A percentile compares a stretch with the other conserved stretches of the same genome.
phyloP scores from a whole-genome alignment of 2,329 filamentous ascomycete genomes.

The Calycina herbarum region DNA sequence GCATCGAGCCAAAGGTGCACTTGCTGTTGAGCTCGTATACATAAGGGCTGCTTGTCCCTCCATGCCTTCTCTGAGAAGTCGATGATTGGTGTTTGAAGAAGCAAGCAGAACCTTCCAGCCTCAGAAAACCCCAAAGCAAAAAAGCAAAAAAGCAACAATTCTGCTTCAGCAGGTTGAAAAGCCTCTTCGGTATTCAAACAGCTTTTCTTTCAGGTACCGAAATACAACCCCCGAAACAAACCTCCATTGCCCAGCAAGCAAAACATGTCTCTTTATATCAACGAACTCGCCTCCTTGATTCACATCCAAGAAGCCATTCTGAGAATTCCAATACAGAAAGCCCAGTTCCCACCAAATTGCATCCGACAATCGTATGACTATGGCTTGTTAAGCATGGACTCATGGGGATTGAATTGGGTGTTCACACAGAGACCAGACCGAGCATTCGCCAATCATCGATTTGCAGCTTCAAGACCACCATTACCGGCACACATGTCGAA shows the following conservation, averaged over 20 bases:
- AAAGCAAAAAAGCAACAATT: neutral
- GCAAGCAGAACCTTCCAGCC: neutral
- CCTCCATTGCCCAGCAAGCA: neutral
- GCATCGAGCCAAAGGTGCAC: neutral
- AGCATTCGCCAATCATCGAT: slow-evolving; percentile 2
- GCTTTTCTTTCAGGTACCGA: neutral
- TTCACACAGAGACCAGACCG: slow-evolving; percentile 3
- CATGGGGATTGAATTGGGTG: slow-evolving; percentile 5
- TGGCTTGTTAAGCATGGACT: neutral
- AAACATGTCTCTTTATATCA: neutral
- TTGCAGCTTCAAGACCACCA: neutral
- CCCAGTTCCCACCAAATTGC: too few species aligned
- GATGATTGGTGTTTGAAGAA: neutral
- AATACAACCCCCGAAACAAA: neutral
- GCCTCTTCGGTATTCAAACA: neutral
- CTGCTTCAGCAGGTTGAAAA: neutral
- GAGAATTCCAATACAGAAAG: neutral
- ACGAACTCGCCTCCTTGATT: neutral
- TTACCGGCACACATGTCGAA: neutral
- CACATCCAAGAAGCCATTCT: neutral
- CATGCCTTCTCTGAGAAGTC: neutral
- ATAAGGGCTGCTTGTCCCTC: neutral
- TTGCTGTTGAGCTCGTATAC: neutral
- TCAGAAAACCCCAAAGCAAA: neutral
- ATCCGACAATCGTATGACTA: neutral